phyloP scores from a whole-genome alignment of 2,329 filamentous ascomycete species.

The Xylariales sp. region DNA sequence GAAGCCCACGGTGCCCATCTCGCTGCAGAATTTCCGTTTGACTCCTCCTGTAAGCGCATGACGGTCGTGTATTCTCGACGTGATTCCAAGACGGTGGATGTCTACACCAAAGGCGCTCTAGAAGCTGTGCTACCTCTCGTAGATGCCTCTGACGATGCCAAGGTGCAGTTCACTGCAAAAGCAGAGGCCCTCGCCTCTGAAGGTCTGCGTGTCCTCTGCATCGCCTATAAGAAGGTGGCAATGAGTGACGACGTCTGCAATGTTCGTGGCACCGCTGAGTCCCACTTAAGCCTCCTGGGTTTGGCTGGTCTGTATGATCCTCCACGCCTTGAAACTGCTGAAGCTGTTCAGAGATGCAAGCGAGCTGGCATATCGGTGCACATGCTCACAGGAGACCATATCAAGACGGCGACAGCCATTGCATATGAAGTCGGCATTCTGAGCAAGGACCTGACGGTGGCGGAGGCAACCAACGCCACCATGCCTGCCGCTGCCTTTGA shows the following conservation, averaged over 20 bases:
- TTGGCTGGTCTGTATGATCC: constrained; percentile 71
- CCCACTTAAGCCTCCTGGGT: constrained; percentile 59
- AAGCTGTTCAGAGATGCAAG: constrained; percentile 54
- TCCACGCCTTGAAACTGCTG: constrained; percentile 62
- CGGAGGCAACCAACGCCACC: constrained; percentile 39
- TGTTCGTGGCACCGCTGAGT: constrained; percentile 51
- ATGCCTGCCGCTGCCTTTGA: constrained; percentile 64
- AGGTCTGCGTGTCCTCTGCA: constrained; percentile 65
- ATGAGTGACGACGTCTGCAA: constrained; percentile 29
- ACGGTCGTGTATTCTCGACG: constrained; percentile 57
- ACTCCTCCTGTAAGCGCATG: constrained; percentile 72
- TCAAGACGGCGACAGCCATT: constrained; percentile 63
- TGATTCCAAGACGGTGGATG: constrained; percentile 29
- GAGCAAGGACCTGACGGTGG: constrained; percentile 25
- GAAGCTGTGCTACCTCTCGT: constrained; percentile 53
- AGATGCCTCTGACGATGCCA: constrained; percentile 40
- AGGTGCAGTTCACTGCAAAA: constrained; percentile 40
- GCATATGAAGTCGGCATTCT: constrained; percentile 63
- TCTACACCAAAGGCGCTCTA: constrained; percentile 56
- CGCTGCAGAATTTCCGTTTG: constrained; percentile 66
- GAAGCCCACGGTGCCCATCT: constrained; percentile 37
- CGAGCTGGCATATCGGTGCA: constrained; percentile 61
- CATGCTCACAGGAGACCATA: constrained; percentile 68
- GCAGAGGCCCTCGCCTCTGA: constrained; percentile 55
- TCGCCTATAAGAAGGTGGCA: constrained; percentile 49